phyloP scores from a whole-genome alignment of 257 asterid species.

The Nicotiana tabacum region DNA sequence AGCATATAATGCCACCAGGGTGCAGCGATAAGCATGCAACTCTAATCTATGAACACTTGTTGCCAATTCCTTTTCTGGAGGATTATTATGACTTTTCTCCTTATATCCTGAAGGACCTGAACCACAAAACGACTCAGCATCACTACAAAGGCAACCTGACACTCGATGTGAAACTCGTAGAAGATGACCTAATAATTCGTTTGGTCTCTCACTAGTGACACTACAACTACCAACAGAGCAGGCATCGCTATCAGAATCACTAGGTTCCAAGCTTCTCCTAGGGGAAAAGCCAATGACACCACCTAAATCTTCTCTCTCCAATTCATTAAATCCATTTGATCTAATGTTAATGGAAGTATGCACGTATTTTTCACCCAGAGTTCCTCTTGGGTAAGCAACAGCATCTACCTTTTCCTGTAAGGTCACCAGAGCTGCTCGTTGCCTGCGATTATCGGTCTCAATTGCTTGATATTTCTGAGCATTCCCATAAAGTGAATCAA shows the following conservation, averaged over 20 bases:
- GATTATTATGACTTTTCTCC: slow-evolving; percentile 36
- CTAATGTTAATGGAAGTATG: slow-evolving; percentile 40
- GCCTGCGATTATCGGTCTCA: slow-evolving; percentile 37
- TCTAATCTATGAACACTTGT: slow-evolving; percentile 62
- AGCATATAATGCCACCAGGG: slow-evolving; percentile 66
- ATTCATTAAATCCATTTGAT: slow-evolving; percentile 43
- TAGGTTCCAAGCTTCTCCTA: slow-evolving; percentile 29
- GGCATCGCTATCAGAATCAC: slow-evolving; percentile 49
- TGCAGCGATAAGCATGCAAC: slow-evolving; percentile 75
- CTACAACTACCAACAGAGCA: slow-evolving; percentile 93
- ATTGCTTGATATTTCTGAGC: slow-evolving; percentile 38
- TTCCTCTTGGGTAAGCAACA: slow-evolving; percentile 56
- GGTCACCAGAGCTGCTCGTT: slow-evolving; percentile 25
- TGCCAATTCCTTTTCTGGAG: slow-evolving; percentile 48
- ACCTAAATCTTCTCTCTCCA: slow-evolving; percentile 27
- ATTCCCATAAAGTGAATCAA: slow-evolving; percentile 39
- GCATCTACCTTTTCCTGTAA: slow-evolving; percentile 55
- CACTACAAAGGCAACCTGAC: slow-evolving; percentile 42
- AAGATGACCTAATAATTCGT: slow-evolving; percentile 24
- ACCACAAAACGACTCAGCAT: slow-evolving; percentile 57
- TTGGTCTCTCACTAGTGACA: slow-evolving; percentile 36
- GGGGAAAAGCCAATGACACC: slow-evolving; percentile 29
- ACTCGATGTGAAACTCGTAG: slow-evolving; percentile 29
- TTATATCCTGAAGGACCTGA: slow-evolving; percentile 35
- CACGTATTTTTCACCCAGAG: slow-evolving; percentile 46